Base-by-base conservation (phyloP, 2,329 filamentous ascomycete species). In the Botrytis aclada region DNA sequence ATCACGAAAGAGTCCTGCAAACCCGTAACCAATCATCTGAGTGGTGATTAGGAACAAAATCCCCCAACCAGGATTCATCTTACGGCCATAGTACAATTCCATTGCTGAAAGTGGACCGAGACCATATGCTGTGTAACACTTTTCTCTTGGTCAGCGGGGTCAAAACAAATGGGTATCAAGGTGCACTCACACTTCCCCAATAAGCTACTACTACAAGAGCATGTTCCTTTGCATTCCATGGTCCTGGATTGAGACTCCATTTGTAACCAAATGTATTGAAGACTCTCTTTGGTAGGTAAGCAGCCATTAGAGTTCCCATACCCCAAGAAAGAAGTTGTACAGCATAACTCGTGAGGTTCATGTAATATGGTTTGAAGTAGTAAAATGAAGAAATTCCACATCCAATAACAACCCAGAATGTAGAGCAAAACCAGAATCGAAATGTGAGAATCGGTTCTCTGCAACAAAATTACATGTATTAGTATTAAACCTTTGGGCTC, bases 141-240 rank as follows among this genome's bases (percentile, higher is more conserved):
- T n/a, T 54, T n/a, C n/a, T n/a, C n/a, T 9, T 32, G 7, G 7
- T 91, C 93, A 2, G 91, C 90, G 77, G 93, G 93, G 4, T 80
- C 86, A 90, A 90, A 76, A 93, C 93, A 76, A 83, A 75, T 64
- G 82, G 83, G 0, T 84, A 79, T 90, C 85, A 69, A 16, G 73
- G 51, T 74, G 90, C 90, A 76, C 80, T 62, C 81, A 81, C 74
- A 81, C 80, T 69, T n/a, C 69, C 69, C 69, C 69, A 71, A 45
- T 71, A 71, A 39, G 69, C 60, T 10, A 91, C 87, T 29, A 89
- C 86, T 70, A 92, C 89, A 74, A 92, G 86, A 62, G 88, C 82
- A 79, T 92, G 90, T 78, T 92, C 90, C 81, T 92, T 92, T 79
- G 89, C 85, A 77, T 90, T 92, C 81, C 92, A 92, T 1, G 89